A percentile compares a stretch with the other conserved stretches of the same genome.
phyloP scores from a whole-genome alignment of 371 early-diverging fungal species.

The Capillidium rhysosporum region DNA sequence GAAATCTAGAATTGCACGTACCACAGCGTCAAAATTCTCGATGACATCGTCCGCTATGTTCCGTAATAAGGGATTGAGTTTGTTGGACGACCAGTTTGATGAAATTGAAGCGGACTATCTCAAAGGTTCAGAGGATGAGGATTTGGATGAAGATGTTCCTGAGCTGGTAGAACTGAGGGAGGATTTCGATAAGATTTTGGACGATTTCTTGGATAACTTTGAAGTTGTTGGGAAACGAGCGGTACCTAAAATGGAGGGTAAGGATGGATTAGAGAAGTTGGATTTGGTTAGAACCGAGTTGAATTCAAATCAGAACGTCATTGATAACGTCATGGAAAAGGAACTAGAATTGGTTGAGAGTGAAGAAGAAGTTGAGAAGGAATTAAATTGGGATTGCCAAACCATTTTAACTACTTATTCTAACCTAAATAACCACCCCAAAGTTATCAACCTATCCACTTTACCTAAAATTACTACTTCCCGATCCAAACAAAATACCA shows the following conservation, averaged over 20 bases:
- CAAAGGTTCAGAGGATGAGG: slow-evolving; percentile 32
- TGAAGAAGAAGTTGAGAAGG: slow-evolving; percentile 9
- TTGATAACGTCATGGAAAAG: slow-evolving; percentile 13
- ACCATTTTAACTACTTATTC: slow-evolving; percentile 62
- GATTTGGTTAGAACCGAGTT: slow-evolving; percentile 45
- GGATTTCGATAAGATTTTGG: slow-evolving; percentile 52
- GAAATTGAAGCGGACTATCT: slow-evolving; percentile 53
- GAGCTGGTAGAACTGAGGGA: slow-evolving; percentile 23
- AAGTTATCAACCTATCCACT: slow-evolving; percentile 30
- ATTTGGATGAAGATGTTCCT: slow-evolving; percentile 28
- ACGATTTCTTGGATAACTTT: slow-evolving; percentile 73
- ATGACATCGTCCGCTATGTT: slow-evolving; percentile 85
- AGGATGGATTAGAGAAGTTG: slow-evolving; percentile 32
- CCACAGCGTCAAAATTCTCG: slow-evolving; percentile 37
- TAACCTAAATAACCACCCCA: slow-evolving; percentile 64
- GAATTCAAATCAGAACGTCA: slow-evolving; percentile 12
- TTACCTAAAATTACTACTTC: slow-evolving; percentile 26
- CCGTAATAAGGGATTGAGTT: slow-evolving; percentile 66
- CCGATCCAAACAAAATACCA: slow-evolving; percentile 30
- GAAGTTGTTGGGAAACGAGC: slow-evolving; percentile 57
- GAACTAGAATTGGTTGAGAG: slow-evolving; percentile 14
- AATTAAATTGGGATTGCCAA: slow-evolving; percentile 58
- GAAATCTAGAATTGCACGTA: slow-evolving; percentile 19
- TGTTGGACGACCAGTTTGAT: slow-evolving; percentile 87
- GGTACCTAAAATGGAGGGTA: slow-evolving; percentile 42